Base-by-base conservation (phyloP, 1,139 yeast species). In the Pneumocystis murina region DNA sequence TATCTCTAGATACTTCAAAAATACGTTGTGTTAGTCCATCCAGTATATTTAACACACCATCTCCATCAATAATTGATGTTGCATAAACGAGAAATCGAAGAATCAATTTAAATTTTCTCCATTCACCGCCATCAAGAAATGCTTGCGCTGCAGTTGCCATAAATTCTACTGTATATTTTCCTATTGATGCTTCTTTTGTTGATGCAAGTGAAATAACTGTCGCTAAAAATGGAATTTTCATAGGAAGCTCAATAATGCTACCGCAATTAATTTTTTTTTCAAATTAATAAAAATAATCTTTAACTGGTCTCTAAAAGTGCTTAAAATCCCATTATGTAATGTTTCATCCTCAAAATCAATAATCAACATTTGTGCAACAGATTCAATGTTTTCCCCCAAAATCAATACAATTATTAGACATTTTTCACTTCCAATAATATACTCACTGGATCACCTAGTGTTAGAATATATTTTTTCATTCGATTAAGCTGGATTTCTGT, bases 181-280 rank as follows among this genome's bases (percentile, higher is more conserved):
- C 94, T 61, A 87, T 84, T 58, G 82, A 78, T 62, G 82, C 80
- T 72, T 84, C 84, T 68, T 81, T 81, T 17, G 86, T 79, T 74
- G 86, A 85, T 65, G 89, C 84, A 43, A 85, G 78, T 69, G 85
- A 79, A 12, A 91, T 76, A 68, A 89, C 79, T n/a, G 85, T 83
- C 40, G 89, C 81, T 66, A 91, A 75, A 33, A 86, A 82, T 35
- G 84, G 82, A 66, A 86, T 82, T 72, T 91, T 92, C 69, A 91
- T 96, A 0, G 97, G 97, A 74, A 91, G 97, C 74, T 92, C 98
- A 58, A 81, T 75, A 10, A 87, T 61, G 28, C 68, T 65, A 28
- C 39, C 38, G 3, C 30, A 17, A 16, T 33, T 41, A 20, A 59
- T n/a, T 48, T 57, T 41, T 16, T 59, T 33, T 28, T n/a, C 20